Evolutionary conservation across 306 rosid species (phyloP), one percentile per base, ranked within the genome.

Genomic region (Arachis stenosperma): DNA sequence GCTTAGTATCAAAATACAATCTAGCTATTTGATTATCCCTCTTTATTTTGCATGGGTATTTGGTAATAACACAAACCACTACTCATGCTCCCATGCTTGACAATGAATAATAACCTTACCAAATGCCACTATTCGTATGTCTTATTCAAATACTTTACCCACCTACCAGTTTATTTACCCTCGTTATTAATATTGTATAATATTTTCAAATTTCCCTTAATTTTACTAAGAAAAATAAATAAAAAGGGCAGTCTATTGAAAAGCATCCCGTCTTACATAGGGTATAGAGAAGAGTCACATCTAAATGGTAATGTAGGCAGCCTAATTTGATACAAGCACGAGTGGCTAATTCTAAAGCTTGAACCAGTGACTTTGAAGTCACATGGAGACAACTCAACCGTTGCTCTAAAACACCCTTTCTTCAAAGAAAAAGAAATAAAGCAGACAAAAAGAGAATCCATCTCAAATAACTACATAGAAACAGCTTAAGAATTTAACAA

Each of bases 11-110:
- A 56, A 57, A 67, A 79, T 17, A 48, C 47, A 67, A 41, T 61
- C 15, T 61, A 60, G 54, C 69, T 61, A 67, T 73, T 51, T 73
- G 66, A 42, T 40, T 48, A 80, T 53, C 73, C 44, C 60, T 27
- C 66, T 29, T 57, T 10, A 75, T 44, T 41, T 74, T 52, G 44
- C 65, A 42, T 3, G 56, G 27, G 44, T 13, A 40, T 22, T 9
- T 48, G 57, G 58, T 47, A 33, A 13, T 58, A 50, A 43, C 51
- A 57, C 51, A 58, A 66, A 30, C 74, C 11, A 65, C 52, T 66
- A 40, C 70, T 70, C 29, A n/a, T 13, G 15, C 60, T 61, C n/a
- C 60, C 58, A 61, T 2, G 9, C 30, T 53, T 42, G 47, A 58
- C 61, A 70, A 7, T 50, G 36, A 44, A 71, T 46, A 59, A 59